Conservation (phyloP, 2,329 filamentous ascomycete genomes). For the Stylonectria norvegica region DNA sequence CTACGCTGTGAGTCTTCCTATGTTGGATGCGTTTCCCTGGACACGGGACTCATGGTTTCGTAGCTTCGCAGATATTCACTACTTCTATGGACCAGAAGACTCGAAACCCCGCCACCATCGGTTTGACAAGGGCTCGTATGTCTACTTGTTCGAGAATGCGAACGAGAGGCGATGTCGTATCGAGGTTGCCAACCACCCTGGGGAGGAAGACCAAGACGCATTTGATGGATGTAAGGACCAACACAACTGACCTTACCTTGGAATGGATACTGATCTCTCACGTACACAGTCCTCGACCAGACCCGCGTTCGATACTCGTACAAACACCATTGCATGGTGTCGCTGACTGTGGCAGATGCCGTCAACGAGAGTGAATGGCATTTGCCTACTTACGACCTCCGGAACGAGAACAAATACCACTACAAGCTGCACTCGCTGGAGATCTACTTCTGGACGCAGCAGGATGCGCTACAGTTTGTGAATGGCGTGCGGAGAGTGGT, state of each 20-base stretch:
- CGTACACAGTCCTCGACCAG: slow-evolving; percentile 58
- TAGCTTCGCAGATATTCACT: slow-evolving; percentile 76
- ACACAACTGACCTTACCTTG: slow-evolving; percentile 7
- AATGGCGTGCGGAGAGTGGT: slow-evolving; percentile 64
- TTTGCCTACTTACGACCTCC: slow-evolving; percentile 67
- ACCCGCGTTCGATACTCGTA: slow-evolving; percentile 67
- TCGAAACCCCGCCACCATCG: slow-evolving; percentile 71
- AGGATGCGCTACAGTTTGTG: slow-evolving; percentile 68
- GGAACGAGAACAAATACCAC: slow-evolving; percentile 74
- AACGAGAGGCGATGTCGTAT: slow-evolving; percentile 64
- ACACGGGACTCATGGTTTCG: slow-evolving; percentile 8
- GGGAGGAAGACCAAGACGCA: slow-evolving; percentile 73
- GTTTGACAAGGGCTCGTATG: slow-evolving; percentile 75
- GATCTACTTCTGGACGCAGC: slow-evolving; percentile 74
- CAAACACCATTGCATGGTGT: slow-evolving; percentile 69
- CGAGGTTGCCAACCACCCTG: slow-evolving; percentile 72
- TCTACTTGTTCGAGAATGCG: slow-evolving; percentile 76
- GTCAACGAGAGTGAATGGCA: slow-evolving; percentile 65
- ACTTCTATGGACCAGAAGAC: slow-evolving; percentile 68
- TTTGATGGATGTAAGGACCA: slow-evolving; percentile 67
- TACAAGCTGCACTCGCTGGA: slow-evolving; percentile 74
- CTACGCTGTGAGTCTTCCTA: slow-evolving; percentile 44
- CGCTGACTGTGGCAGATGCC: slow-evolving; percentile 58
- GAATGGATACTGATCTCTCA: slow-evolving; percentile 10
- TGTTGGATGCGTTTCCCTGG: slow-evolving; percentile 4